Percentiles rank a stretch among this genome's conserved stretches.
Conservation (phyloP, 108 stramenopile species). For the Nitzschia inconspicua region DNA sequence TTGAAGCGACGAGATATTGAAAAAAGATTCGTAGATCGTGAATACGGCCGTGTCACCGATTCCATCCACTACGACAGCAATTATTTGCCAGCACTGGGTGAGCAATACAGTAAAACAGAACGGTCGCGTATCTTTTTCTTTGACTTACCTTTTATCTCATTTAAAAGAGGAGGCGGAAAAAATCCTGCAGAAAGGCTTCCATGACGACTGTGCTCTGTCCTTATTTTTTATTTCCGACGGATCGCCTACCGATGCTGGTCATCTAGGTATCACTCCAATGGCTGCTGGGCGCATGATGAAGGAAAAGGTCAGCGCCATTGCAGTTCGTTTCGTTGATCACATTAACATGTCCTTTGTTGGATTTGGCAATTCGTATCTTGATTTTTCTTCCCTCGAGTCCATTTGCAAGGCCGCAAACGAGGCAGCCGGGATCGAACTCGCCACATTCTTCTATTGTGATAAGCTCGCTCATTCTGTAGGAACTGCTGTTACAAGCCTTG, state of each 20-base stretch:
- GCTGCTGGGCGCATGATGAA: constrained; percentile 7
- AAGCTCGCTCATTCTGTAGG: constrained; percentile 38
- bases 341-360: constrained; percentile 45
- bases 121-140: too few species aligned
- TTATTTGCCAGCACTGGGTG: constrained; percentile 45
- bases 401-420: constrained; percentile 41
- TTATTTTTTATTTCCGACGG: constrained; percentile 60
- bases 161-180: constrained; percentile 28
- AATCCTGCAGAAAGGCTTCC: constrained; percentile 13
- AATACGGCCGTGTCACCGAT: constrained; percentile 1
- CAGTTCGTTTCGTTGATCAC: constrained; percentile 35
- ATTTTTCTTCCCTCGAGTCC: constrained; percentile 38
- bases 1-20: constrained; percentile 31
- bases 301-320: constrained; percentile 20
- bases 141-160: too few species aligned
- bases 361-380: constrained; percentile 14
- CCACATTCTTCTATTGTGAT: constrained; percentile 41
- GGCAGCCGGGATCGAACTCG: constrained; percentile 17
- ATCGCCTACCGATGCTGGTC: constrained; percentile 35
- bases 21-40: constrained; percentile 7
- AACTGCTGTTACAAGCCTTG: constrained; percentile 41
- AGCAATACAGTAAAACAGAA: too few species aligned
- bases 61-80: constrained; percentile 22
- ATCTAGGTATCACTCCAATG: not conserved
- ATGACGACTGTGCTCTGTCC: constrained; percentile 41